Evolutionary conservation across 176 grass and related monocot species (phyloP).

Genomic region (Calamus simplicifolius): DNA sequence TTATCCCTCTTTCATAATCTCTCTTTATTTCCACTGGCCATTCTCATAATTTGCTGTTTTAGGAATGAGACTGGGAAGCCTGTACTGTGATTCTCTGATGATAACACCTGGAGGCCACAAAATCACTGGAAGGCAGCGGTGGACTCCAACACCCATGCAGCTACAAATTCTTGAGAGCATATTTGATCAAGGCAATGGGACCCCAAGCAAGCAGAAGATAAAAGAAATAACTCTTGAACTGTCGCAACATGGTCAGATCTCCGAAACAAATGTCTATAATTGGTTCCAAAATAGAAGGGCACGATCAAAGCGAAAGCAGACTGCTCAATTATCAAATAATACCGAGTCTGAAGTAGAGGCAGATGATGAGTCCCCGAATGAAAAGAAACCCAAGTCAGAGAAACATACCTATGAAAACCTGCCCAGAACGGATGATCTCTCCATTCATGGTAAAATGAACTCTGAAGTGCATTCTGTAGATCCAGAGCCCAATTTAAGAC

Average conservation of each 20-base stretch:
- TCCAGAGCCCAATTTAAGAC: conserved; percentile 16
- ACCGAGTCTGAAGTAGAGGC: conserved; percentile 8
- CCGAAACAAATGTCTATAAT: conserved; percentile 14
- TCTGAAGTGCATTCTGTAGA: conserved; percentile 41
- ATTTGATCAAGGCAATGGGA: conserved; percentile 9
- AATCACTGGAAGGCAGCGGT: conserved; percentile 1
- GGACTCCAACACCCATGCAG: conserved; percentile 15
- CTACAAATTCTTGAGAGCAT: conserved; percentile 18
- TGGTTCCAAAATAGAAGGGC: conserved; percentile 23
- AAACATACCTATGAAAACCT: neutral
- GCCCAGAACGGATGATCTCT: neutral
- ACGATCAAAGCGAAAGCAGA: conserved; percentile 10
- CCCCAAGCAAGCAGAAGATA: conserved; percentile 19
- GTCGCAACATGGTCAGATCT: conserved; percentile 10
- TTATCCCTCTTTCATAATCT: too few species aligned
- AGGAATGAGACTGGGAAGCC: conserved; percentile 8
- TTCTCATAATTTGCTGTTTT: neutral
- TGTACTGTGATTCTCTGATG: conserved; percentile 5
- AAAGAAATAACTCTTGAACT: conserved; percentile 12
- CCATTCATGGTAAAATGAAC: conserved; percentile 25
- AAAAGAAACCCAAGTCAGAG: neutral
- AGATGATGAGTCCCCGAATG: neutral
- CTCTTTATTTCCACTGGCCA: too few species aligned
- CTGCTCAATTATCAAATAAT: neutral
- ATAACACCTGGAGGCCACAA: neutral